Base-by-base conservation (phyloP, 2,329 filamentous ascomycete species). In the Aspergillus quadricinctus region DNA sequence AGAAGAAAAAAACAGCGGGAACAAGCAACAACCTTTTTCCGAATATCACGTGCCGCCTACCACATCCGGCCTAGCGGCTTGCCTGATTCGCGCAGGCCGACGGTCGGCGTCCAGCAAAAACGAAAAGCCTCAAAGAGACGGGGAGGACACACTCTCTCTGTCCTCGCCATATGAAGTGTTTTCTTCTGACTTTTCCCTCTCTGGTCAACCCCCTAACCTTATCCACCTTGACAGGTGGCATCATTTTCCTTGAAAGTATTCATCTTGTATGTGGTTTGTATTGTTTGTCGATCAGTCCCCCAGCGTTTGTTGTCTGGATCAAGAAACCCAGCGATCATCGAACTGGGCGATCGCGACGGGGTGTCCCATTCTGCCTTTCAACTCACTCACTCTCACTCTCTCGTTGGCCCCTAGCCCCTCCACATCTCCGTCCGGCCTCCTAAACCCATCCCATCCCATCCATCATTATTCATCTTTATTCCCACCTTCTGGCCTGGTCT, bases 321-420 rank as follows among this genome's bases (percentile, higher is more conserved):
- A 21, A 37, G 31, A 17, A 59, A 57, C 53, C 53, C 53, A 61
- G 53, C 53, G 60, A 37, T 37, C 31, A 63, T 61, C 58, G 52
- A 58, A 59, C 54, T 54, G 58, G 62, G 62, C 59, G 61, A 61
- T 63, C 61, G 59, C 59, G 57, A 61, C 49, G 60, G 55, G 60
- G 31, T 37, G 31, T n/a, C 14, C 31, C 31, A 14, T 37, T 37
- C 31, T 61, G 57, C 62, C 57, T 52, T 58, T 50, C 48, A n/a
- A n/a, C n/a, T n/a, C n/a, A n/a, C 49, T 52, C 59, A 54, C 41
- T 45, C 41, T 45, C 41, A 10, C 41, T 45, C 40, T 58, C 59
- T 61, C 55, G 58, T 54, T 60, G 53, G 60, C 59, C 61, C 69
- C 65, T 66, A 69, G 68, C 69, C 69, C 68, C 69, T 71, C 70